A percentile compares a stretch with the other conserved stretches of the same genome.
phyloP scores from a whole-genome alignment of 768 basidiomycete species.

The Artomyces pyxidatus region DNA sequence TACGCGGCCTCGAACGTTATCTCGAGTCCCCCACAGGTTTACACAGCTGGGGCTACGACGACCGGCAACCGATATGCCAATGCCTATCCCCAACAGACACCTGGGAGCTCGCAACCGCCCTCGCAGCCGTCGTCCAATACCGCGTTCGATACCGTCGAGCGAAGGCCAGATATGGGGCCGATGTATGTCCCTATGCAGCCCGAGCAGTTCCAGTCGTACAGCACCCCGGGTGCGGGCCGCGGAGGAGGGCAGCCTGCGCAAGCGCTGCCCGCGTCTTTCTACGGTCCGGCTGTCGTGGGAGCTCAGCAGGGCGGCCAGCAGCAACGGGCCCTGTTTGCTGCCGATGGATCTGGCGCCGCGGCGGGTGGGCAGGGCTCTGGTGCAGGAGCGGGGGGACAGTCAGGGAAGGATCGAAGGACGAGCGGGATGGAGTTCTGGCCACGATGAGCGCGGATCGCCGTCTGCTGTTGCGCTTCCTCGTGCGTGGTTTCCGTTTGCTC shows the following conservation, averaged over 20 bases:
- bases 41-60: conserved; percentile 43
- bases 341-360: conserved; percentile 10
- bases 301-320: conserved; percentile 18
- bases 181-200: conserved; percentile 81
- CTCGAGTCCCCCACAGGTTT: conserved; percentile 71
- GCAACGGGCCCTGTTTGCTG: conserved; percentile 28
- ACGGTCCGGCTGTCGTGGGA: conserved; percentile 51
- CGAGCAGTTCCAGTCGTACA: conserved; percentile 61
- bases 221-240: conserved; percentile 23
- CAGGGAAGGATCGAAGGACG: conserved; percentile 43
- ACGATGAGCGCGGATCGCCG: conserved; percentile 36
- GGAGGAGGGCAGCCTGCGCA: conserved; percentile 46
- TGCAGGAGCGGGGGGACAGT: conserved; percentile 35
- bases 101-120: conserved; percentile 22
- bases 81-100: conserved; percentile 32
- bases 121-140: conserved; percentile 31
- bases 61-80: conserved; percentile 55
- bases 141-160: conserved; percentile 52
- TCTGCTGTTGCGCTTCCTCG: conserved; percentile 6
- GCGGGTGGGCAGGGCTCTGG: conserved; percentile 24
- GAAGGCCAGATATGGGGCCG: conserved; percentile 55
- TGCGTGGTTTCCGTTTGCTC: neutral
- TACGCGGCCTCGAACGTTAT: conserved; percentile 39
- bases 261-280: conserved; percentile 57
- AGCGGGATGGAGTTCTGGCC: conserved; percentile 72